Evolutionary conservation across 2,329 filamentous ascomycete genomes (phyloP).

Genomic region (Aspergillus terreus): DNA sequence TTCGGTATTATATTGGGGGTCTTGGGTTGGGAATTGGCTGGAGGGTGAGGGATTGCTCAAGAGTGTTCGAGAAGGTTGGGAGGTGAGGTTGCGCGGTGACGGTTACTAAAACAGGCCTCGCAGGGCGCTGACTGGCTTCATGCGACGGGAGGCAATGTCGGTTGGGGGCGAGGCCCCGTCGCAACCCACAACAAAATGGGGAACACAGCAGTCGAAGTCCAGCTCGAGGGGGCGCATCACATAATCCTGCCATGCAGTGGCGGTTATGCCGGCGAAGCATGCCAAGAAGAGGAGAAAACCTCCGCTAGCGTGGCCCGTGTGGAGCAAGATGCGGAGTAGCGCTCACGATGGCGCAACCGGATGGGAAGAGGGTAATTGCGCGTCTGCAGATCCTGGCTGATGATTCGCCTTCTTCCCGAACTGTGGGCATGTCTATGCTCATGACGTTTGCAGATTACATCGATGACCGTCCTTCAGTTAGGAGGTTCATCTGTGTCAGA

Average conservation of each 20-base stretch:
- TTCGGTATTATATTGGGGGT: not conserved
- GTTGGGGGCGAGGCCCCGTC: not conserved
- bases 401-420: constrained; percentile 3
- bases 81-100: constrained; percentile 33
- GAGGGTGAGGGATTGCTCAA: not conserved
- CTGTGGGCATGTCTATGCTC: not conserved
- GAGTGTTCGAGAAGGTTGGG: constrained; percentile 14
- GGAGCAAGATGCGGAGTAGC: constrained; percentile 19
- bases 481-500: constrained; percentile 9
- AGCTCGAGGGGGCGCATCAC: constrained; percentile 10
- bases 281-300: constrained; percentile 19
- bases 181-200: constrained; percentile 3
- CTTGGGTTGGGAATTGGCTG: not conserved
- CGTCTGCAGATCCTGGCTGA: constrained; percentile 7
- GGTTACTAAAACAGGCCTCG: constrained; percentile 26
- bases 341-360: constrained; percentile 1
- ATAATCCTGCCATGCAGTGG: constrained; percentile 9
- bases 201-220: constrained; percentile 4
- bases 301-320: constrained; percentile 12
- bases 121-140: constrained; percentile 23
- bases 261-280: constrained; percentile 12
- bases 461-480: not conserved
- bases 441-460: constrained; percentile 1
- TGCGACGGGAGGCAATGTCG: constrained; percentile 18
- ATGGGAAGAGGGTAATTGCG: constrained; percentile 3